Evolutionary conservation across 139 green algal genomes (phyloP).

Genomic region (Chlamydomonas schloesseri): DNA sequence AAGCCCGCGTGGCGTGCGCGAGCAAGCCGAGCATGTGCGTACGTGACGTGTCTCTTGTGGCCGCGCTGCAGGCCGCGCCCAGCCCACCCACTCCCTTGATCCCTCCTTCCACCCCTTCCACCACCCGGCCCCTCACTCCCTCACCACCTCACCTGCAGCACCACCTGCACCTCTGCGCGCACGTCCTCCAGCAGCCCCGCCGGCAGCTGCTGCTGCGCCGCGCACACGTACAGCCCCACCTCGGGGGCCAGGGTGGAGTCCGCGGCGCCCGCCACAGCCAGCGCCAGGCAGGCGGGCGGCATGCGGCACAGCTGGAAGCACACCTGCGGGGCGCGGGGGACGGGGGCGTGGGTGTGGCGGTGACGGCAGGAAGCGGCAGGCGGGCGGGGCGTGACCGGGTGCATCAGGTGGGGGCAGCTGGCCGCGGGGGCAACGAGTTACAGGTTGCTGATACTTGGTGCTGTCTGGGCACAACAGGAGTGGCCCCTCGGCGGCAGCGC

Average conservation of each 20-base stretch:
- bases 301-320: slow-evolving; percentile 33
- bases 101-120: background rate
- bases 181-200: slow-evolving; percentile 16
- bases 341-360: background rate
- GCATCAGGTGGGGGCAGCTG: too few species aligned
- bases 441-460: too few species aligned
- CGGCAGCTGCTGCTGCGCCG: slow-evolving; percentile 24
- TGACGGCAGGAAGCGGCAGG: too few species aligned
- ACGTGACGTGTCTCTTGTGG: too few species aligned
- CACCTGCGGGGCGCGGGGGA: background rate
- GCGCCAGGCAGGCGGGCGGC: slow-evolving; percentile 29
- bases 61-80: too few species aligned
- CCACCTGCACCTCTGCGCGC: background rate
- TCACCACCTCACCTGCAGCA: slow-evolving; percentile 27
- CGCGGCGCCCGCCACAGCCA: slow-evolving; percentile 18
- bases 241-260: slow-evolving; percentile 26
- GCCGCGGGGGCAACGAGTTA: too few species aligned
- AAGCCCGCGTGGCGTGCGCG: too few species aligned
- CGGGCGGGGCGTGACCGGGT: too few species aligned
- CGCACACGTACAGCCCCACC: slow-evolving; percentile 40
- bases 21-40: too few species aligned
- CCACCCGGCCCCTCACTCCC: background rate
- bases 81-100: background rate
- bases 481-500: too few species aligned
- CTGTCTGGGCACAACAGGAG: too few species aligned